Percentiles rank a stretch among this genome's conserved stretches.
These are phyloP conservation scores for Penicillium janthinellum DNA, from an alignment of 2,329 filamentous ascomycete species.

Conservation along the genomic window DNA sequence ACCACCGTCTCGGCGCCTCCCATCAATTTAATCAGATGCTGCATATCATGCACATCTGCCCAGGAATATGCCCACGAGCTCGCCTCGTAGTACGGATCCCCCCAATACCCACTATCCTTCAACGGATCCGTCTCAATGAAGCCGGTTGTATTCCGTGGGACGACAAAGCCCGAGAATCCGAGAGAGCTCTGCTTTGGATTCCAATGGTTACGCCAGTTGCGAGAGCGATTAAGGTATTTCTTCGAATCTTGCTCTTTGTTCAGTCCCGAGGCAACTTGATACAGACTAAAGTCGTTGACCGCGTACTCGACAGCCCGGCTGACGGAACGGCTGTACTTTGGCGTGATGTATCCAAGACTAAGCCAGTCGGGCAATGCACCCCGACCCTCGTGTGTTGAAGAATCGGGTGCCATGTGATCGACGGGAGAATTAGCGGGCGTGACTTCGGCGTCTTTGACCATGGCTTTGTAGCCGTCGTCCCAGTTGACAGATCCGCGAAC, in stretches of 20 bases:
- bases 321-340: constrained; percentile 61
- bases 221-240: constrained; percentile 64
- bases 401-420: constrained; percentile 56
- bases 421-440: constrained; percentile 61
- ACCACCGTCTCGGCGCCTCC: constrained; percentile 52
- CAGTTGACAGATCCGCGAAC: constrained; percentile 63
- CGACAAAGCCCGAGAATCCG: constrained; percentile 67
- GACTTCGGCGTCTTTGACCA: constrained; percentile 68
- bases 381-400: constrained; percentile 67
- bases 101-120: constrained; percentile 65
- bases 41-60: constrained; percentile 68
- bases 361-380: constrained; percentile 72
- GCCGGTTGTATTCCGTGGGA: constrained; percentile 57
- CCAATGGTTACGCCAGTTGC: constrained; percentile 74
- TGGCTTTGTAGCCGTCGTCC: constrained; percentile 63
- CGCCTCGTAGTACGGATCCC: constrained; percentile 62
- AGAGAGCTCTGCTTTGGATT: constrained; percentile 60
- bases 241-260: constrained; percentile 53
- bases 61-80: constrained; percentile 68
- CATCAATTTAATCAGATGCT: constrained; percentile 54
- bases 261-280: constrained; percentile 65
- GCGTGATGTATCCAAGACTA: constrained; percentile 65
- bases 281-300: constrained; percentile 68
- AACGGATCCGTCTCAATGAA: constrained; percentile 55
- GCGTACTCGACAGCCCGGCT: constrained; percentile 69